These are phyloP conservation scores for Cladosporium sphaerospermum DNA, from an alignment of 2,329 filamentous ascomycete genomes.

Conservation along the genomic window DNA sequence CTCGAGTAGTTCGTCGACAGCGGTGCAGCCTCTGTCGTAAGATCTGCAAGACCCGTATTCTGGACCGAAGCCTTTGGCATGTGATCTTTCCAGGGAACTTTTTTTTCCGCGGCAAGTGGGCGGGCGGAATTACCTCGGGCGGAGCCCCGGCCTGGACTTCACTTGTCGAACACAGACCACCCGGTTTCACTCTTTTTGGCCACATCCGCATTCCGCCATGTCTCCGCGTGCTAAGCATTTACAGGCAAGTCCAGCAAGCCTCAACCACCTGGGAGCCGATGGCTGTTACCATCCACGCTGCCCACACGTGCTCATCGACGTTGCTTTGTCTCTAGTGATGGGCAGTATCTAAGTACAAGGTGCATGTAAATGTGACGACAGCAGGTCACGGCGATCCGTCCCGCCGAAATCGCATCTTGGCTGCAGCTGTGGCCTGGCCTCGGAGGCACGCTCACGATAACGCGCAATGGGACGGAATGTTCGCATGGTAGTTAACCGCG, in stretches of 20 bases:
- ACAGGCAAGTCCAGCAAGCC: not conserved
- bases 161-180: conserved; percentile 4
- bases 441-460: not conserved
- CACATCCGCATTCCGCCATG: not conserved
- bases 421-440: not conserved
- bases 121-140: not conserved
- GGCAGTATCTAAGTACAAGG: no score
- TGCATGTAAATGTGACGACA: not conserved
- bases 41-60: not conserved
- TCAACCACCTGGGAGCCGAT: not conserved
- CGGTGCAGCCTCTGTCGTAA: no score
- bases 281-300: no score
- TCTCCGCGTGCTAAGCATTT: not conserved
- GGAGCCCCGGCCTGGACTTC: not conserved
- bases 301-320: not conserved
- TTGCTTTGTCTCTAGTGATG: not conserved
- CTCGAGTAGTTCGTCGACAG: no score
- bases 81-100: not conserved
- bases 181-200: conserved; percentile 2
- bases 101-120: not conserved
- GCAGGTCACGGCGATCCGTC: not conserved
- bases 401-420: not conserved
- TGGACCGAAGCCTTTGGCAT: not conserved
- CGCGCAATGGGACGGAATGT: not conserved
- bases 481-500: not conserved